Percentiles rank a stretch among this genome's conserved stretches.
Conservation (phyloP, 2,329 filamentous ascomycete genomes). For the Aspergillus arachidicola region DNA sequence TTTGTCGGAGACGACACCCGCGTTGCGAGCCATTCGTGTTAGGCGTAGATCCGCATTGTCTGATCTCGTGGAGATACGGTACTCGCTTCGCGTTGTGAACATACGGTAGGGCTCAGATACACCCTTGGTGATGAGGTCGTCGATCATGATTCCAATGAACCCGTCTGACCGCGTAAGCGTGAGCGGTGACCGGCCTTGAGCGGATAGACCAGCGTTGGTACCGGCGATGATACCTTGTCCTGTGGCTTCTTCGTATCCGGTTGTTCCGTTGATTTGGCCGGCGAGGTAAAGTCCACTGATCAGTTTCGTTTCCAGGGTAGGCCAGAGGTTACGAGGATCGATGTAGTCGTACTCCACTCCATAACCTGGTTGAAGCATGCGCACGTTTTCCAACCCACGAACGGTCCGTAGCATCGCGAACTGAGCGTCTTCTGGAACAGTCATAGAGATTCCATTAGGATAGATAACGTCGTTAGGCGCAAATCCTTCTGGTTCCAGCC, state of each 20-base stretch:
- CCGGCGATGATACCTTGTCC: conserved; percentile 91
- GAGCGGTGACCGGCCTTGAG: conserved; percentile 66
- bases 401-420: conserved; percentile 83
- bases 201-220: conserved; percentile 86
- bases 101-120: conserved; percentile 97
- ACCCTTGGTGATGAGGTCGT: conserved; percentile 94
- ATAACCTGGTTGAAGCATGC: conserved; percentile 93
- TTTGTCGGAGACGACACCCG: conserved; percentile 75
- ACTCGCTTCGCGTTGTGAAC: conserved; percentile 96
- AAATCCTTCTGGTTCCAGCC: conserved; percentile 96
- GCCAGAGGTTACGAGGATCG: conserved; percentile 82
- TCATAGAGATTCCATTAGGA: conserved; percentile 97
- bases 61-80: conserved; percentile 85
- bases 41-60: conserved; percentile 93
- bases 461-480: conserved; percentile 82
- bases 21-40: conserved; percentile 73
- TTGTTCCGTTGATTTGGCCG: conserved; percentile 97
- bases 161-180: conserved; percentile 79
- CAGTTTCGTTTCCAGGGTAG: conserved; percentile 91
- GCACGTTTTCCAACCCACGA: conserved; percentile 81
- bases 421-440: conserved; percentile 85
- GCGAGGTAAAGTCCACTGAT: conserved; percentile 88
- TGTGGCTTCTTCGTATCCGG: conserved; percentile 95
- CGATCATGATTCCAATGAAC: conserved; percentile 98
- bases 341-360: conserved; percentile 99